These are phyloP conservation scores for Podospora pseudoanserina DNA, from an alignment of 495 filamentous ascomycete genomes.

Conservation along the genomic window DNA sequence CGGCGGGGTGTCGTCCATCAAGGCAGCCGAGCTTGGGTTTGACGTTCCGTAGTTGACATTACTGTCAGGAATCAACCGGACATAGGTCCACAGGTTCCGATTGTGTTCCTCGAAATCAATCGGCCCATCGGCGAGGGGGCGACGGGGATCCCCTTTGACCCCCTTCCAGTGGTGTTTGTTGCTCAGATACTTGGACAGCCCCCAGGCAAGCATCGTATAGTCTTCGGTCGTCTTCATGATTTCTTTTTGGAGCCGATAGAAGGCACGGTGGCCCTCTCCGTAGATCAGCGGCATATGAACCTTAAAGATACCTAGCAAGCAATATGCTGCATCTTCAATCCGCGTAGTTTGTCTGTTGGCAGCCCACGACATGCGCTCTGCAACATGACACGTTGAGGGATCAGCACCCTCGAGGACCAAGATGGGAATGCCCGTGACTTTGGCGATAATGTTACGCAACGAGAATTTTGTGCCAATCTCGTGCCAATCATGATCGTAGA, in stretches of 20 bases:
- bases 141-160: conserved; percentile 11
- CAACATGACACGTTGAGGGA: conserved; percentile 19
- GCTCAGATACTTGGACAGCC: conserved; percentile 22
- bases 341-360: conserved; percentile 6
- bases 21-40: background rate
- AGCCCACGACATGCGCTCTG: conserved; percentile 12
- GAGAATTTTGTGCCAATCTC: conserved; percentile 28
- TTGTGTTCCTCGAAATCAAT: conserved; percentile 27
- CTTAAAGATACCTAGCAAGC: conserved; percentile 13
- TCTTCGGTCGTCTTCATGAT: conserved; percentile 30
- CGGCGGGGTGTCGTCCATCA: conserved; percentile 24
- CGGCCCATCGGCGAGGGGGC: conserved; percentile 23
- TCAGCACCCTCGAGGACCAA: conserved; percentile 25
- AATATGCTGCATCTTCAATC: conserved; percentile 11
- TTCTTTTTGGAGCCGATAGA: conserved; percentile 12
- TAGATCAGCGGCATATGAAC: conserved; percentile 14
- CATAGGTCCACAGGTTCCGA: conserved; percentile 22
- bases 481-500: conserved; percentile 22
- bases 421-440: conserved; percentile 23
- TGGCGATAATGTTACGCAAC: conserved; percentile 17
- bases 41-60: background rate
- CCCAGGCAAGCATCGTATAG: conserved; percentile 33
- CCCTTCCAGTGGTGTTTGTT: conserved; percentile 25
- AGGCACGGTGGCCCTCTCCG: conserved; percentile 10
- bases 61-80: conserved; percentile 12